Evolutionary conservation across 2,329 filamentous ascomycete genomes (phyloP), one percentile per base, ranked within the genome.

Genomic region (Cercospora sp.): DNA sequence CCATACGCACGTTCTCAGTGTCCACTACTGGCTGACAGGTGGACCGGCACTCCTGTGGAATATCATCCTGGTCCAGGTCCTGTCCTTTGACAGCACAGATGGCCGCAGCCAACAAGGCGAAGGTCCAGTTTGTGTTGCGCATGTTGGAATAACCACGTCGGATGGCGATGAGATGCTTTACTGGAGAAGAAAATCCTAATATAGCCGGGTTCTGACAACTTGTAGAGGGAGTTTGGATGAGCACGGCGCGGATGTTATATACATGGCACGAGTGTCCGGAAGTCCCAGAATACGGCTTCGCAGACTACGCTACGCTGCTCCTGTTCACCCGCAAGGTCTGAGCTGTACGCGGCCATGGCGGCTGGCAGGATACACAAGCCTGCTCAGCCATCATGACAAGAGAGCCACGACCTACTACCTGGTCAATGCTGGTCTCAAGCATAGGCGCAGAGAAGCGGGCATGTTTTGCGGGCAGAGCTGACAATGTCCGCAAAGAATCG

Each of bases 341-440:
- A 61, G 64, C 58, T 61, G 58, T 32, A 26, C 51, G 43, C 30
- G 60, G 60, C 60, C 43, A 60, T 55, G 61, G 59, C 43, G 61
- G 43, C 34, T 61, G 34, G 62, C 30, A 43, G 26, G 26, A 34
- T 26, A 30, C 53, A n/a, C 66, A 61, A 65, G 62, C 57, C 66
- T 68, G 61, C 66, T 68, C 37, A 63, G 66, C 62, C 66, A 68
- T 68, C n/a, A 24, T 32, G 61, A 61, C 66, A 68, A 64, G 66
- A 64, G 40, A 32, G 30, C 3, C 26, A 58, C 62, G 63, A 65
- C 45, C 32, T 26, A 37, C 43, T 30, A 43, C 59, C 66, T 53
- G 49, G 55, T 57, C 43, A 24, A 60, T 57, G 43, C 66, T 37
- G 59, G 45, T 51, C 13, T 26, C 53, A 62, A 53, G 21, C 34